Base-by-base conservation (phyloP, 2,329 filamentous ascomycete species). In the Atkinsonella hypoxylon region DNA sequence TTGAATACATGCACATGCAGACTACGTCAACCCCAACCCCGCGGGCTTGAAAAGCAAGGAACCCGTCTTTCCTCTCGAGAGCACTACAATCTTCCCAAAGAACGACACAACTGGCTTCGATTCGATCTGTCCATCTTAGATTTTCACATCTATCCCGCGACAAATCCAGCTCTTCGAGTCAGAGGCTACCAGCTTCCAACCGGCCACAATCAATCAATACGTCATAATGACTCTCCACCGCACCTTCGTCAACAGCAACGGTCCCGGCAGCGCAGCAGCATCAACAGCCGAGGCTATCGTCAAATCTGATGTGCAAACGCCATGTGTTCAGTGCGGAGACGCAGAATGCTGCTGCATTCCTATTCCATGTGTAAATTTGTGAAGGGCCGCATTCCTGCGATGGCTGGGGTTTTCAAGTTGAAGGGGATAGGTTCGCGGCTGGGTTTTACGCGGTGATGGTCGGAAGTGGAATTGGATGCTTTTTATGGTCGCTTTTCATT, bases 281-380 rank as follows among this genome's bases (percentile, higher is more conserved):
- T 74, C 72, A 43, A 74, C 72, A 48, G 68, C 73, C 54, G 70
- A 71, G 55, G 71, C 64, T 57, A 74, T 79, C 59, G 59, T 77
- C 56, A 78, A 78, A 65, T 70, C 72, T 8, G 68, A 66, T 36
- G 66, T 66, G 20, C 68, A 68, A 60, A 73, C 72, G 2, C 70
- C 68, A 52, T 77, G 74, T 58, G 66, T 76, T 53, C 68, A 75
- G 57, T 76, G 74, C 56, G 74, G 70, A 55, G 73, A 70, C 38
- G 72, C 67, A 56, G 67, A 75, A 47, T 79, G 75, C 61, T 79
- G 76, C 61, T 79, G 76, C 59, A 76, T 79, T 52, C 70, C 71
- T 59, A 76, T 79, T 51, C 70, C 71, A 20, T 79, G 76, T 55
- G 68, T 65, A 9, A 68, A 78, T 38, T 71, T 78, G 68, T 77